phyloP scores from a whole-genome alignment of 108 stramenopile genomes.

The Conticribra weissflogii region DNA sequence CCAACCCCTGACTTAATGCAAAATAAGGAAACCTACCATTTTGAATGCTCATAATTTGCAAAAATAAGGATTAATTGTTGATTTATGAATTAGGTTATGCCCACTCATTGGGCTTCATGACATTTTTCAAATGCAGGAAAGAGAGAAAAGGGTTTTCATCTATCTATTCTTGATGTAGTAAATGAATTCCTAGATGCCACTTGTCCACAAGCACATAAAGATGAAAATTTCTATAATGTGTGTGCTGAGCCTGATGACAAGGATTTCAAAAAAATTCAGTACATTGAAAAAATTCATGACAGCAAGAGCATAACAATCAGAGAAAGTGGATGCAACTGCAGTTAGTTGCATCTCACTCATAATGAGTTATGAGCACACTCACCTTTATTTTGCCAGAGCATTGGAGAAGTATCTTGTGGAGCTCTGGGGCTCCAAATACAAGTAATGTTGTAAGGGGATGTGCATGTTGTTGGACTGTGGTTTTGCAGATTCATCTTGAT shows the following conservation, averaged over 20 bases:
- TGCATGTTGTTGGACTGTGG: slow-evolving; percentile 20
- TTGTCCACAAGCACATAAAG: slow-evolving; percentile 10
- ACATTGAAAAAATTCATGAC: slow-evolving; percentile 15
- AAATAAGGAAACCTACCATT: not conserved
- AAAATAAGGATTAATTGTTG: slow-evolving; percentile 9
- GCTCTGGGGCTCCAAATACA: slow-evolving; percentile 2
- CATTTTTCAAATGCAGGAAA: not conserved
- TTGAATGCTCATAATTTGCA: slow-evolving; percentile 9
- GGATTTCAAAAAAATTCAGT: slow-evolving; percentile 17
- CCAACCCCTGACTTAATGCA: not conserved
- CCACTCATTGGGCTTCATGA: slow-evolving; percentile 2
- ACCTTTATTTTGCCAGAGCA: slow-evolving; percentile 16
- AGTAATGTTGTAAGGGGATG: slow-evolving; percentile 12
- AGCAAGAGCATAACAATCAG: slow-evolving; percentile 10
- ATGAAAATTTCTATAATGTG: not conserved
- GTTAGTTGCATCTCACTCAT: slow-evolving; percentile 18
- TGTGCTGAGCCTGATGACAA: slow-evolving; percentile 15
- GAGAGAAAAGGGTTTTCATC: slow-evolving; percentile 2
- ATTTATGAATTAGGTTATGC: not conserved
- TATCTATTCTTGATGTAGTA: slow-evolving; percentile 13
- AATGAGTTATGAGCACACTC: slow-evolving; percentile 19
- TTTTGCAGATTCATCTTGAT: slow-evolving; percentile 4
- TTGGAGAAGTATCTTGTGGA: slow-evolving; percentile 14
- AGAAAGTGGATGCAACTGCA: slow-evolving; percentile 19
- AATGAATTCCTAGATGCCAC: slow-evolving; percentile 12